Base-by-base conservation (phyloP, 2,329 filamentous ascomycete genomes). In the Ophiosphaerella herpotricha region DNA sequence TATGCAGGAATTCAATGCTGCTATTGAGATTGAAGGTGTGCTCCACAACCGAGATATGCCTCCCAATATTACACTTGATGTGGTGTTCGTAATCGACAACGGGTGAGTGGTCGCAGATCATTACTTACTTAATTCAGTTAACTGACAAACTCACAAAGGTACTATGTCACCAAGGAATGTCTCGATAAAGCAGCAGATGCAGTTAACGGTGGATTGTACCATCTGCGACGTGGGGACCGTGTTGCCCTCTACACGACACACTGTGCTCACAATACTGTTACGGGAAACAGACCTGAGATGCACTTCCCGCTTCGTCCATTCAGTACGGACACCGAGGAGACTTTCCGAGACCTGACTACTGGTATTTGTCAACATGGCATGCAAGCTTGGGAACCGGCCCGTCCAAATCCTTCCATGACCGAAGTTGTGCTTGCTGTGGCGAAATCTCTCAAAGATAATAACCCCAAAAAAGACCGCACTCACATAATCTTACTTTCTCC, bases 21-120 rank as follows among this genome's bases (percentile, higher is more conserved):
- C 66, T 11, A 52, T 74, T 4, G 68, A 73, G 38, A 48, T 70
- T 5, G 61, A 67, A 38, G 68, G 66, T 9, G 55, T 60, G 9
- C 45, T 67, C 4, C 58, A 70, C 48, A 62, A 67, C 31, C 56
- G 57, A 5, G 51, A 46, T 13, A 12, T 46, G 23, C 54, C 64
- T 33, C 38, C 43, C 7, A 48, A 66, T 23, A 41, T 46, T 4
- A 52, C 50, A 7, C 52, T 75, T 14, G 71, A 74, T 54, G 49
- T 74, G 4, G 52, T 73, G 5, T 60, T 75, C 18, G 50, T 75
- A 16, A 54, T 75, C 31, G 72, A 75, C 50, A 75, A 74, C 43
- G 67, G 69, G 71, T 74, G 56, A 54, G 50, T 47, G 32, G 13
- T 5, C 7, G 7, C n/a, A 6, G 9, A 13, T 12, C 14, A 18